Evolutionary conservation across 495 filamentous ascomycete genomes (phyloP).

Genomic region (Penicillium bialowiezense): DNA sequence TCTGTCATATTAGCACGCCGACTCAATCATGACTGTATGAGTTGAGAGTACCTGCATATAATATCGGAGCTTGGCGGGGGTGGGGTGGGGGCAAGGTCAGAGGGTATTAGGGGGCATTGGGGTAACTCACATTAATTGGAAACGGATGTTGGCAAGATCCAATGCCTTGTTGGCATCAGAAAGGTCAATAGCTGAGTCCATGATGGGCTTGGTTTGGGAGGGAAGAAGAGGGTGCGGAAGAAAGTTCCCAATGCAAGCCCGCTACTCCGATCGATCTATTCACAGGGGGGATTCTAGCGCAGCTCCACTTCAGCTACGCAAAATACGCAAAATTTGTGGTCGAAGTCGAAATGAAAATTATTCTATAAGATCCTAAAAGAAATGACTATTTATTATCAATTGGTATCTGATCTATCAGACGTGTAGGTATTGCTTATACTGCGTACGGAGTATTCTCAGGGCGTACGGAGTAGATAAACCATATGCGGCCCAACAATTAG

Average conservation of each 20-base stretch:
- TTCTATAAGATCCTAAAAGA: no score
- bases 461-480: not conserved
- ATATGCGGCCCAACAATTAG: not conserved
- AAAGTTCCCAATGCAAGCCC: conserved; percentile 15
- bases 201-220: conserved; percentile 40
- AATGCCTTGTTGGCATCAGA: conserved; percentile 78
- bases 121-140: conserved; percentile 82
- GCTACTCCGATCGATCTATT: not conserved
- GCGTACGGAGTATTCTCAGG: no score
- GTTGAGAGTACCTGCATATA: not conserved
- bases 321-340: no score
- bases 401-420: not conserved
- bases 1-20: conserved; percentile 5
- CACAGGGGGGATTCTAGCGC: no score
- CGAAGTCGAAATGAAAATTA: no score
- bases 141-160: conserved; percentile 89
- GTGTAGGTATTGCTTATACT: no score
- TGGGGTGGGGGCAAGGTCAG: not conserved
- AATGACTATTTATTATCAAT: no score
- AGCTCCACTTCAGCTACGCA: no score
- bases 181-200: conserved; percentile 91
- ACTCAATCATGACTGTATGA: not conserved
- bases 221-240: conserved; percentile 6
- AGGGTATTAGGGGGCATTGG: not conserved
- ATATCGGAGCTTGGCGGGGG: conserved; percentile 10